Base-by-base conservation (phyloP, 208 protist species). In the Trypanosoma melophagium region DNA sequence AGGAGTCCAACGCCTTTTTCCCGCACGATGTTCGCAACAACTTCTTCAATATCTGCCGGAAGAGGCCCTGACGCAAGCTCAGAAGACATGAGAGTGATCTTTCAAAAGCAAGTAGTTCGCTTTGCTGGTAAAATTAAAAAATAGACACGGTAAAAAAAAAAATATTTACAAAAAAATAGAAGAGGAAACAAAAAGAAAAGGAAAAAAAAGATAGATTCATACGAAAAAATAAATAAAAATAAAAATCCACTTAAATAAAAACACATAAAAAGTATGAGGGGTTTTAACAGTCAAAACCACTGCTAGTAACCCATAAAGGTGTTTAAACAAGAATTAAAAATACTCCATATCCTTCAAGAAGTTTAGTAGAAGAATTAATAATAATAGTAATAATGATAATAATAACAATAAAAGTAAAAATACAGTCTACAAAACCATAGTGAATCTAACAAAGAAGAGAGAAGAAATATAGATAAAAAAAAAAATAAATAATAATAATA, bases 1-100 rank as follows among this genome's bases (percentile, higher is more conserved):
- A 95, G 69, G 3, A 69, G 70, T 45, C 47, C 78, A 52, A 92
- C 75, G 38, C 90, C 90, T 8, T 90, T 76, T 50, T 91, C 83
- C 21, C 79, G 80, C 65, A 93, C 87, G 35, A 92, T 78, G 47
- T 71, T 73, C 45, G 76, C 70, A n/a, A 92, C 74, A 50, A 78
- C 70, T 14, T 86, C 69, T 62, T 89, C 77, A 62, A 86, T 65
- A 65, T 94, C 85, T 5, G 60, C 65, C 17, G 89, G 89, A 52
- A 94, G 71, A 56, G 83, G 73, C 31, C 83, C 83, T 52, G 63
- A 70, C 35, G 74, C 67, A 10, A 88, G 60, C 21, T 75, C 62
- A 66, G 10, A 19, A 3, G 9, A 55, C 13, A 49, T 17, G 12
- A 25, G 10, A 66, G 53, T 28, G 19, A 51, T 49, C 21, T 13